phyloP scores from a whole-genome alignment of 2,329 filamentous ascomycete genomes.

The Phialocephala subalpina region DNA sequence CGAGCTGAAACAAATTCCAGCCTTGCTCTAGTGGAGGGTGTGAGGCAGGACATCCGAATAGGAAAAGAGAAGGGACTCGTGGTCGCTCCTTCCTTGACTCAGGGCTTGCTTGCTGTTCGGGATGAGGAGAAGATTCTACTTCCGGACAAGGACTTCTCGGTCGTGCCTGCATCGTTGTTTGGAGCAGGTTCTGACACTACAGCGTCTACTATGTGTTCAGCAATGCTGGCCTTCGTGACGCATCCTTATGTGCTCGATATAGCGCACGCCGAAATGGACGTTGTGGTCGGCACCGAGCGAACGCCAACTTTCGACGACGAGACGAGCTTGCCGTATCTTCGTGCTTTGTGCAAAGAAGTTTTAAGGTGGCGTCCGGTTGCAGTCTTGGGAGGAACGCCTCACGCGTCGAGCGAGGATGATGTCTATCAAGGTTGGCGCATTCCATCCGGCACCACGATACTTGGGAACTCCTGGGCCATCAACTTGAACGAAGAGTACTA shows the following conservation, averaged over 20 bases:
- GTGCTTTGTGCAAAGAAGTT: slow-evolving; percentile 52
- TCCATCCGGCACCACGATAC: slow-evolving; percentile 49
- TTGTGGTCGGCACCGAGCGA: slow-evolving; percentile 47
- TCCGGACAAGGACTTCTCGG: slow-evolving; percentile 41
- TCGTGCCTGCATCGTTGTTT: slow-evolving; percentile 46
- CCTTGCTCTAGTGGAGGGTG: slow-evolving; percentile 42
- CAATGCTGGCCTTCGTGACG: slow-evolving; percentile 48
- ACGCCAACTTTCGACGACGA: slow-evolving; percentile 49
- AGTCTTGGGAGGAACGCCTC: slow-evolving; percentile 57
- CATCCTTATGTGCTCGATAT: slow-evolving; percentile 48
- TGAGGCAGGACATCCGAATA: slow-evolving; percentile 37
- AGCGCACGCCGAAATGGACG: slow-evolving; percentile 52
- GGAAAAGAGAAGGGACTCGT: slow-evolving; percentile 43
- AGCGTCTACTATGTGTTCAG: slow-evolving; percentile 42
- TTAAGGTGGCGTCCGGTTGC: slow-evolving; percentile 57
- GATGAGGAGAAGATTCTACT: slow-evolving; percentile 37
- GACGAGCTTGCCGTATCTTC: slow-evolving; percentile 51
- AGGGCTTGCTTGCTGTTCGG: slow-evolving; percentile 39
- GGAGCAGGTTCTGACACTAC: slow-evolving; percentile 50
- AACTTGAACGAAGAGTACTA: slow-evolving; percentile 49
- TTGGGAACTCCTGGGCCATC: slow-evolving; percentile 51
- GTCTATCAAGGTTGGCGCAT: slow-evolving; percentile 48
- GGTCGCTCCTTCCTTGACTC: slow-evolving; percentile 42
- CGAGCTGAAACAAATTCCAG: slow-evolving; percentile 34
- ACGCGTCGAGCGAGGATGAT: slow-evolving; percentile 46